Evolutionary conservation across 2,329 filamentous ascomycete genomes (phyloP).

Genomic region (Xylariaceae sp.): DNA sequence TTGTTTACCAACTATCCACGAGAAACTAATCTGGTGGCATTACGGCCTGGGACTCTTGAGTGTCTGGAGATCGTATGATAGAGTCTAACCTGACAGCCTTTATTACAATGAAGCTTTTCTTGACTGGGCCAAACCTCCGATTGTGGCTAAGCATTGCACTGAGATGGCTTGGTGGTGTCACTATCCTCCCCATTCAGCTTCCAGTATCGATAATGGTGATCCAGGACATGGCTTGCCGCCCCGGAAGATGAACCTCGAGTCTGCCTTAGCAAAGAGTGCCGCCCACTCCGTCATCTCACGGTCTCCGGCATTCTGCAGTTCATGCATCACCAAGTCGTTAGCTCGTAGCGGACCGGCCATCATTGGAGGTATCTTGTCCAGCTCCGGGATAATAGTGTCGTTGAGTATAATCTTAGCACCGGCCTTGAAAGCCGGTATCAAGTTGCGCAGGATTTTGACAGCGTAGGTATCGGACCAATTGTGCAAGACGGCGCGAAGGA

Average conservation of each 20-base stretch:
- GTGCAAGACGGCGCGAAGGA: neutral
- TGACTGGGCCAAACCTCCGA: too few relatives aligned
- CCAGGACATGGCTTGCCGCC: neutral
- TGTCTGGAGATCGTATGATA: too few relatives aligned
- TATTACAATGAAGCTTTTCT: too few relatives aligned
- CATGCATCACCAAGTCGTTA: neutral
- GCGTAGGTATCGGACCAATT: neutral
- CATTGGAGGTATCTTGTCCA: neutral
- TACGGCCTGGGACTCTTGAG: too few relatives aligned
- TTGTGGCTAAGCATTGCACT: too few relatives aligned
- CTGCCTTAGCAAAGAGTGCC: neutral
- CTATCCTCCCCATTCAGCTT: too few relatives aligned
- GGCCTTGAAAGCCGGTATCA: constrained; percentile 3
- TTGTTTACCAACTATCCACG: too few relatives aligned
- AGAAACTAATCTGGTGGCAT: too few relatives aligned
- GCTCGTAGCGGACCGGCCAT: neutral
- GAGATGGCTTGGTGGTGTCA: too few relatives aligned
- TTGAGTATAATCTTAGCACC: constrained; percentile 41
- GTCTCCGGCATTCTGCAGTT: neutral
- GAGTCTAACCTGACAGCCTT: too few relatives aligned
- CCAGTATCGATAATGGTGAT: neutral
- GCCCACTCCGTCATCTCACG: neutral
- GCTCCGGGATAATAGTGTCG: constrained; percentile 12
- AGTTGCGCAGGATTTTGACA: neutral
- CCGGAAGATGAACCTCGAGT: neutral